Base-by-base conservation (phyloP, 306 rosid genomes). In the Delonix regia region DNA sequence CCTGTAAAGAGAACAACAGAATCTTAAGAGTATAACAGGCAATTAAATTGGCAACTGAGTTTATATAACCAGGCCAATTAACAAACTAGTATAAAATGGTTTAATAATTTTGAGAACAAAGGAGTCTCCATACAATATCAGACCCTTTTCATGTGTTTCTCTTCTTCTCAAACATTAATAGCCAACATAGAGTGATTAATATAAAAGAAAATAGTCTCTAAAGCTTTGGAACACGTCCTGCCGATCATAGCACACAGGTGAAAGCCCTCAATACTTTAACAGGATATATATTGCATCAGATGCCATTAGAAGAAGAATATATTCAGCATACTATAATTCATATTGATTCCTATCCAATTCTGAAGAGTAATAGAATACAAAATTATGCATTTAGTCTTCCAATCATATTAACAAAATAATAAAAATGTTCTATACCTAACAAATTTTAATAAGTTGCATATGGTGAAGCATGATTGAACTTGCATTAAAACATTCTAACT, bases 81-180 rank as follows among this genome's bases (percentile, higher is more conserved):
- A 49, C 49, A 57, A 44, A 22, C 38, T 19, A 28, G 60, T 16
- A 15, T 42, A 51, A 53, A 53, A 55, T 55, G 60, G 24, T 42
- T 22, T 5, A 24, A 16, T 52, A 45, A 59, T 47, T 57, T 78
- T 70, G 62, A 60, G 51, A 78, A 78, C n/a, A n/a, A 18, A 60
- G 34, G 62, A 30, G 49, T 10, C 49, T 52, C 63, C 4, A 24
- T 66, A 66, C 24, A 30, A 52, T 12, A 51, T 15, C 15, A 64
- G 56, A 24, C 59, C 55, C 30, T 30, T 49, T 63, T 7, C 4
- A 62, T 33, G 24, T 9, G 4, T 63, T 21, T 63, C 47, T 36
- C 42, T 24, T 19, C 34, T 44, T 18, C 27, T 53, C 69, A 19
- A 56, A 41, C 76, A 67, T n/a, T 13, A n/a, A 65, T 13, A 74